These are phyloP conservation scores for Gonapodya prolifera DNA, from an alignment of 192 early-diverging fungal species.

Conservation along the genomic window DNA sequence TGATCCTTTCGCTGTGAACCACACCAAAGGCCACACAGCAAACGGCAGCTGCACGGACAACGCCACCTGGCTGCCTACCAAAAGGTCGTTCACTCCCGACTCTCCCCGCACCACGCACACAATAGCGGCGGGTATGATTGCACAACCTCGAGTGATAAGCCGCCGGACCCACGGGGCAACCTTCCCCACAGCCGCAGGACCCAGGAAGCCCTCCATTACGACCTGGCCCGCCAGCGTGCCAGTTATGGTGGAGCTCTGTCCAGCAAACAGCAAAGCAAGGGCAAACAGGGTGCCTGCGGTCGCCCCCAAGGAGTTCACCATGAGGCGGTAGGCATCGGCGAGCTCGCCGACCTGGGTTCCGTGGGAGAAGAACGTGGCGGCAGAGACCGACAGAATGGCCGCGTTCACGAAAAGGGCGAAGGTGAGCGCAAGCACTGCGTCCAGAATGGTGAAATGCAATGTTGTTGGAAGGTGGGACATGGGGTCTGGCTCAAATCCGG, in stretches of 20 bases:
- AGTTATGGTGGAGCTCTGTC: slow-evolving; percentile 65
- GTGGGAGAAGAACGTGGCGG: slow-evolving; percentile 55
- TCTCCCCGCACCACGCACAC: slow-evolving; percentile 51
- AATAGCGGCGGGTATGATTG: slow-evolving; percentile 59
- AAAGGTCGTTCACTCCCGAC: slow-evolving; percentile 40
- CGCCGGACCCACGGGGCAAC: slow-evolving; percentile 53
- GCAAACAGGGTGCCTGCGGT: slow-evolving; percentile 60
- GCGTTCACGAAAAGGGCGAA: slow-evolving; percentile 67
- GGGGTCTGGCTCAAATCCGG: background rate
- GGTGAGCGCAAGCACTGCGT: slow-evolving; percentile 50
- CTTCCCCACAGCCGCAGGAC: slow-evolving; percentile 9
- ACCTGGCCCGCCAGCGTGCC: slow-evolving; percentile 80
- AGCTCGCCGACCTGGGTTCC: slow-evolving; percentile 43
- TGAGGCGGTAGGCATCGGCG: slow-evolving; percentile 46
- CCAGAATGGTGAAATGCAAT: slow-evolving; percentile 42
- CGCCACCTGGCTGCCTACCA: slow-evolving; percentile 65
- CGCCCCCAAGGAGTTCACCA: slow-evolving; percentile 42
- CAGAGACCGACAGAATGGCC: slow-evolving; percentile 65
- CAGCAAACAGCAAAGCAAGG: slow-evolving; percentile 58
- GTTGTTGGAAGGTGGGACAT: slow-evolving; percentile 18
- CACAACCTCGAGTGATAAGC: slow-evolving; percentile 54
- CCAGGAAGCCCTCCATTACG: slow-evolving; percentile 69
- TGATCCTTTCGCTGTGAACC: slow-evolving; percentile 40
- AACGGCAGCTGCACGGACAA: slow-evolving; percentile 68
- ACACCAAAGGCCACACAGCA: slow-evolving; percentile 64